phyloP scores from a whole-genome alignment of 1,139 yeast genomes.

The Blastobotrys persicus region DNA sequence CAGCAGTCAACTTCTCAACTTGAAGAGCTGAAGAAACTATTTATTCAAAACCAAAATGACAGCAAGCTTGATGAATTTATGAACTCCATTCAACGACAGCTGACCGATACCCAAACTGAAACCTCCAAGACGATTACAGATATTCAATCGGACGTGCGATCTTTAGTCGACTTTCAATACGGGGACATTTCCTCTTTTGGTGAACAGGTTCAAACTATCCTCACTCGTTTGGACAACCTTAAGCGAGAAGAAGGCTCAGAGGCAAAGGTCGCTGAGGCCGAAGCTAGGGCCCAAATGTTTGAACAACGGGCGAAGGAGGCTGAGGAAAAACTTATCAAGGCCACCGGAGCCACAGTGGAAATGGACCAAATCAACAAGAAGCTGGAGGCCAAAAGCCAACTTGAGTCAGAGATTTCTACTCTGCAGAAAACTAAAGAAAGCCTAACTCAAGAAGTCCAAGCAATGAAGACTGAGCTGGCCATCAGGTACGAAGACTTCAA shows the following conservation, averaged over 20 bases:
- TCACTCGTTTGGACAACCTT: conserved; percentile 11
- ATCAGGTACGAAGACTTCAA: conserved; percentile 32
- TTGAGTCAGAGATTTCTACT: conserved; percentile 22
- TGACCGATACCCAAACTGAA: conserved; percentile 7
- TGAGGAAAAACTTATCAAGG: not conserved
- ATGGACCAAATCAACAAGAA: conserved; percentile 2
- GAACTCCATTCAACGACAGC: conserved; percentile 8
- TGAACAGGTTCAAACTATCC: conserved; percentile 17
- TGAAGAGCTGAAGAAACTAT: not conserved
- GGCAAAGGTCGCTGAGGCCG: conserved; percentile 15
- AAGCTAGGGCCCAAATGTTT: conserved; percentile 5
- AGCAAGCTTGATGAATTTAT: conserved; percentile 4
- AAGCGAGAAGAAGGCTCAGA: conserved; percentile 7
- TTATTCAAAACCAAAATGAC: not conserved
- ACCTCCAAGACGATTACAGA: conserved; percentile 13
- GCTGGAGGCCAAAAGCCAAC: conserved; percentile 8
- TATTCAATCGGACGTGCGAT: conserved; percentile 26
- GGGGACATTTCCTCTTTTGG: conserved; percentile 20
- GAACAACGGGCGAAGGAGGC: conserved; percentile 8
- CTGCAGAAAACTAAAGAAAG: conserved; percentile 26
- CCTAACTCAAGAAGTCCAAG: conserved; percentile 27
- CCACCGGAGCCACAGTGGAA: not conserved
- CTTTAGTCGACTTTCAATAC: conserved; percentile 27
- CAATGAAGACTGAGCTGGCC: conserved; percentile 29
- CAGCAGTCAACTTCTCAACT: not conserved